Base-by-base conservation (phyloP, 495 filamentous ascomycete genomes). In the Penicillium soppii region DNA sequence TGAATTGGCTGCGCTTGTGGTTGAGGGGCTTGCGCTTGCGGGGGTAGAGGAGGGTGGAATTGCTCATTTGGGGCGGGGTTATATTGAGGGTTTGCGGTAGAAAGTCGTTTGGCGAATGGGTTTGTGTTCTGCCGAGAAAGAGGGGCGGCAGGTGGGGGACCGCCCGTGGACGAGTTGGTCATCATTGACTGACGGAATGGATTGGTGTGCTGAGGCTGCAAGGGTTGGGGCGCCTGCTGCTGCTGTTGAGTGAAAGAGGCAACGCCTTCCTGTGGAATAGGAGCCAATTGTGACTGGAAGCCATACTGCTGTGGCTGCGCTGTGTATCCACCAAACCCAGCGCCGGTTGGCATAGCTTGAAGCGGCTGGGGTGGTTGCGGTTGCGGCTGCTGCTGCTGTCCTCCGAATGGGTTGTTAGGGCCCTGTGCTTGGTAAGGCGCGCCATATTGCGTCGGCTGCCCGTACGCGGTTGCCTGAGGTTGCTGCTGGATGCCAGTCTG, bases 161-260 rank as follows among this genome's bases (percentile, higher is more conserved):
- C 53, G 66, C 75, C 61, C 64, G 84, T 71, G 63, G 73, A 63
- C 64, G 73, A 56, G 47, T 73, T 76, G 62, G 85, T 70, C 73
- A 94, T 73, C 82, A 91, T 90, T 2, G 90, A 94, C 61, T 89
- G 86, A 32, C 91, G 80, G 75, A 96, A 96, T 4, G 91, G 91
- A 65, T 96, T 96, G 3, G 90, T 91, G 10, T 79, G 74, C 29
- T 82, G 74, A 13, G 75, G 74, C 43, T 72, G 65, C 58, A 72
- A 57, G 5, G 54, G 51, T 10, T 70, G 71, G 21, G 68, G 60
- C 26, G 63, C 58, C 36, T 66, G 61, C 51, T 58, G 65, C 20
- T 49, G 51, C 44, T 74, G 76, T 37, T 71, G 78, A 62, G 78
- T 76, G 65, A 70, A 75, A 38, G 75, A 67, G 4, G 81, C 61